phyloP scores from a whole-genome alignment of 1,284 basidiomycete genomes.

The Gomphus sp. region DNA sequence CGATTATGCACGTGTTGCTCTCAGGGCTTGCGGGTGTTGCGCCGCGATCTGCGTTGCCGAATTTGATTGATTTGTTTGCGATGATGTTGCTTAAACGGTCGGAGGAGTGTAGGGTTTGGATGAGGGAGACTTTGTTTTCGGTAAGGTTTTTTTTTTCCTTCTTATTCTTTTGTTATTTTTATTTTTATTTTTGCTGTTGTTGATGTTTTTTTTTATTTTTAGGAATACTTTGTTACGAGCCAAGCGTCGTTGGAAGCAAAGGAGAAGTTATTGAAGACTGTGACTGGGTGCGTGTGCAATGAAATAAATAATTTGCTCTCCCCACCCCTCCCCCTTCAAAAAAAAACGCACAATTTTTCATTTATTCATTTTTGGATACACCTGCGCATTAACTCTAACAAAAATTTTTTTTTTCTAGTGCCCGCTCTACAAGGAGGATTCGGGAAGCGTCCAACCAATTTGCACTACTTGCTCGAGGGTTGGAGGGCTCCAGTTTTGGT shows the following conservation, averaged over 20 bases:
- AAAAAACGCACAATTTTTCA: too few relatives aligned
- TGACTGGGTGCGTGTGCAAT: conserved; percentile 60
- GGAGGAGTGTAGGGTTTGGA: conserved; percentile 54
- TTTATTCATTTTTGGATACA: too few relatives aligned
- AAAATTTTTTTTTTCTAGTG: conserved; percentile 8
- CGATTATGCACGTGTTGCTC: conserved; percentile 64
- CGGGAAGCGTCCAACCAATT: conserved; percentile 73
- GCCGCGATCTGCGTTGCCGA: conserved; percentile 74
- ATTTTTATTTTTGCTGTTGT: not conserved
- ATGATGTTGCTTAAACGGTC: conserved; percentile 49
- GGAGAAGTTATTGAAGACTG: conserved; percentile 64
- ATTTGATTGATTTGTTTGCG: conserved; percentile 73
- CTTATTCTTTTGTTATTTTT: too few relatives aligned
- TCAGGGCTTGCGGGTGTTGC: conserved; percentile 74
- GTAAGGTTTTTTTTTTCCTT: conserved; percentile 21
- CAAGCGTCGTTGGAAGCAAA: conserved; percentile 63
- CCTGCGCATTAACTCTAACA: too few relatives aligned
- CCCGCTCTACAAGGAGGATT: conserved; percentile 45
- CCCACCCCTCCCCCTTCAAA: too few relatives aligned
- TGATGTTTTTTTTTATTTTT: not conserved
- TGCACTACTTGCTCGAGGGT: conserved; percentile 60
- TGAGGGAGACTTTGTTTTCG: conserved; percentile 58
- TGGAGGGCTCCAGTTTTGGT: conserved; percentile 70
- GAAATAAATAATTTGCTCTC: too few relatives aligned
- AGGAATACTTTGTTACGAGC: conserved; percentile 58